Evolutionary conservation across 495 filamentous ascomycete genomes (phyloP).

Genomic region (Hypoxylon lienhwacheense): DNA sequence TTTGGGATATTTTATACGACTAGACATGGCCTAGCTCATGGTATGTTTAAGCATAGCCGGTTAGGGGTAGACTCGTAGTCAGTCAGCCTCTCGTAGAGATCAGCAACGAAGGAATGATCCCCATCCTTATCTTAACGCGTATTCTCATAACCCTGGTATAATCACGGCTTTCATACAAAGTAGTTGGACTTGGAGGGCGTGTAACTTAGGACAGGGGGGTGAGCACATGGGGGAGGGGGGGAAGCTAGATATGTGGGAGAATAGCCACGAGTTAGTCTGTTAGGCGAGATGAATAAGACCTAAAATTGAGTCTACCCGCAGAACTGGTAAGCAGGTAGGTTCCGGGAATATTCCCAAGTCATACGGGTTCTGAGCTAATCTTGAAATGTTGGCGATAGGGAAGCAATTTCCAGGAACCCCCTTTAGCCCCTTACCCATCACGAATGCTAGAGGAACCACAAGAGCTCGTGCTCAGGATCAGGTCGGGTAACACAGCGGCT

Average conservation of each 20-base stretch:
- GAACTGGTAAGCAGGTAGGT: slow-evolving; percentile 14
- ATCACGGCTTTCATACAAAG: not conserved
- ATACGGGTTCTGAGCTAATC: no score
- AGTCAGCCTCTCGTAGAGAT: slow-evolving; percentile 2
- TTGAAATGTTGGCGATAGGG: no score
- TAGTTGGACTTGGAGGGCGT: slow-evolving; percentile 18
- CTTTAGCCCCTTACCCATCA: slow-evolving; percentile 4
- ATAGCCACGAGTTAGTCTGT: slow-evolving; percentile 7
- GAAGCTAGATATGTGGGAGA: slow-evolving; percentile 16
- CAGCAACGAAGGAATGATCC: slow-evolving; percentile 20
- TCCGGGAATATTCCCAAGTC: slow-evolving; percentile 21
- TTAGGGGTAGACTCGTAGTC: slow-evolving; percentile 9
- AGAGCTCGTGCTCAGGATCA: slow-evolving; percentile 16
- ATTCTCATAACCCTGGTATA: slow-evolving; percentile 22
- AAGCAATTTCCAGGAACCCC: slow-evolving; percentile 11
- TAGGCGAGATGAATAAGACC: slow-evolving; percentile 18
- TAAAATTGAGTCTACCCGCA: slow-evolving; percentile 28
- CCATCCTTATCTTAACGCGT: slow-evolving; percentile 27
- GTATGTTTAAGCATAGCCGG: slow-evolving; percentile 13
- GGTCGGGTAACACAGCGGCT: slow-evolving; percentile 17
- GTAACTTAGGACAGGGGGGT: slow-evolving; percentile 23
- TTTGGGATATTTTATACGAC: slow-evolving; percentile 29
- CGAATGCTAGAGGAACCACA: not conserved
- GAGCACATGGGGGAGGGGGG: slow-evolving; percentile 17
- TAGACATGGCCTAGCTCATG: slow-evolving; percentile 12